phyloP scores from a whole-genome alignment of 371 early-diverging fungal species.

The Globomyces sp. region DNA sequence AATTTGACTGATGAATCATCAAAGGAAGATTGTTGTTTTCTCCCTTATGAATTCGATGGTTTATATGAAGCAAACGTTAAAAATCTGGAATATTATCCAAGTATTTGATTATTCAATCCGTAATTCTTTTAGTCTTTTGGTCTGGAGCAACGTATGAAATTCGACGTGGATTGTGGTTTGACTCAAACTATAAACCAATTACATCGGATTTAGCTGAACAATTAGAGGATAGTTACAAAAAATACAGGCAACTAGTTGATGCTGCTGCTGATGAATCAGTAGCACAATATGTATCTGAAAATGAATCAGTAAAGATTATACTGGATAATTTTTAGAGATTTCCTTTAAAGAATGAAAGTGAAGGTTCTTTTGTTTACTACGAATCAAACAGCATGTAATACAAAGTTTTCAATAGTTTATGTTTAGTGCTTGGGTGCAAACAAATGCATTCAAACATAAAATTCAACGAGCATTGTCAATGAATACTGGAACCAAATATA shows the following conservation, averaged over 20 bases:
- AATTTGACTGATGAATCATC: background rate
- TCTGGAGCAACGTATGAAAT: constrained; percentile 77
- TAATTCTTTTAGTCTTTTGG: constrained; percentile 65
- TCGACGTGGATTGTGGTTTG: constrained; percentile 80
- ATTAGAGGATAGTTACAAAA: constrained; percentile 78
- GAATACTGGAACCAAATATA: constrained; percentile 61
- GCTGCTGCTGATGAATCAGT: too few relatives aligned
- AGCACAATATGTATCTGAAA: too few relatives aligned
- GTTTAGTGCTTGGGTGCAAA: constrained; percentile 63
- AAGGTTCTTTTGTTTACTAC: constrained; percentile 70
- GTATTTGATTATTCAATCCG: constrained; percentile 19
- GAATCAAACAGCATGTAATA: constrained; percentile 70
- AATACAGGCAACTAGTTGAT: constrained; percentile 11
- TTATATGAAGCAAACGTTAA: constrained; percentile 76
- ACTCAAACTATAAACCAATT: constrained; percentile 67
- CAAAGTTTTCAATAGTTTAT: constrained; percentile 52
- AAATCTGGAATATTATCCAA: constrained; percentile 65
- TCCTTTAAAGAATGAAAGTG: too few relatives aligned
- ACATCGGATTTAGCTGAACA: constrained; percentile 75
- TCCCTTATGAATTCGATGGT: constrained; percentile 44
- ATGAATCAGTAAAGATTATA: too few relatives aligned
- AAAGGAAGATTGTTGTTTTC: background rate
- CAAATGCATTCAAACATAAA: constrained; percentile 60
- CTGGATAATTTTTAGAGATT: constrained; percentile 47
- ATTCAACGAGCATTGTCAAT: constrained; percentile 71